Conservation (phyloP, 305 asterid genomes). For the Fraxinus baroniana region DNA sequence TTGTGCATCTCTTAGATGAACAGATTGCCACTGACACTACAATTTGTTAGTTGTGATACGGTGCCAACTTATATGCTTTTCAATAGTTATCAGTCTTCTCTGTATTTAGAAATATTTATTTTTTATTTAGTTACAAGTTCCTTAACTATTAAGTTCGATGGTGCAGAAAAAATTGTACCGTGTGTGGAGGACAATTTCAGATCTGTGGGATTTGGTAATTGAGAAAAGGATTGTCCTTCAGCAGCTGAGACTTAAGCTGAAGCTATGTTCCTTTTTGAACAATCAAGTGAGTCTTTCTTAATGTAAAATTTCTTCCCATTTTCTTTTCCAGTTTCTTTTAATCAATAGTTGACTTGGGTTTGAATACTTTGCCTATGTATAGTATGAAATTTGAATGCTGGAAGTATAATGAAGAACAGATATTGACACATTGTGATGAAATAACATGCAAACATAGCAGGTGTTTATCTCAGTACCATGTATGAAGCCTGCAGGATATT, state of each 20-base stretch:
- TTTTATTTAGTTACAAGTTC: neutral
- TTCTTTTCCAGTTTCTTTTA: neutral
- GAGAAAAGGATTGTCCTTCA: slow-evolving; percentile 59
- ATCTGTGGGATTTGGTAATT: slow-evolving; percentile 44
- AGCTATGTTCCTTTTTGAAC: slow-evolving; percentile 49
- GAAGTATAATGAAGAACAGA: neutral
- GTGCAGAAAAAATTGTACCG: slow-evolving; percentile 40
- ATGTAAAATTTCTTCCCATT: neutral
- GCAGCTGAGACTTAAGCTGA: slow-evolving; percentile 56
- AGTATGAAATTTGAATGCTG: neutral
- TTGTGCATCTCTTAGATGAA: slow-evolving; percentile 1
- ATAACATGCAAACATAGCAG: neutral
- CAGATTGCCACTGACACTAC: slow-evolving; percentile 1
- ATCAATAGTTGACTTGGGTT: neutral
- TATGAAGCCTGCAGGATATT: neutral
- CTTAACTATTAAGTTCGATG: neutral
- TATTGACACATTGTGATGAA: neutral
- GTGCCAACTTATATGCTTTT: neutral
- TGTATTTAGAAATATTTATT: neutral
- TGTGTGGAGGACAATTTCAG: slow-evolving; percentile 55
- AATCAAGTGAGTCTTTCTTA: slow-evolving; percentile 49
- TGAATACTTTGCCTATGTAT: neutral
- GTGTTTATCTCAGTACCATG: neutral
- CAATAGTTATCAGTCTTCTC: neutral
- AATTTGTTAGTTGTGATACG: neutral